Percentiles rank a stretch among this genome's conserved stretches.
Evolutionary conservation across 768 basidiomycete genomes (phyloP).

Genomic region (Suillus paluster): DNA sequence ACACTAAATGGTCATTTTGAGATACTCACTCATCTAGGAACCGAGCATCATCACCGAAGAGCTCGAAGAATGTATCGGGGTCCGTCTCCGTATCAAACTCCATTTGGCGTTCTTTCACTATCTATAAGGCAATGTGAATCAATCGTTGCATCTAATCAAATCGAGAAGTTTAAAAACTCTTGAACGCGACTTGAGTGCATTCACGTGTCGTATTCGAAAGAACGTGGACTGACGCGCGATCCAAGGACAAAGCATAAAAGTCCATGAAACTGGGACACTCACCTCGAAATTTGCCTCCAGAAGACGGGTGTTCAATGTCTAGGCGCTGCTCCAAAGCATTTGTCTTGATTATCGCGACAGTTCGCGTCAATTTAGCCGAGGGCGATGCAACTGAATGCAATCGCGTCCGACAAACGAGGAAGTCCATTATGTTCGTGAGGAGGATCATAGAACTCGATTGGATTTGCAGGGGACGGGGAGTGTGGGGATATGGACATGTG

Average conservation of each 20-base stretch:
- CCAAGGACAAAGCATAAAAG: neutral
- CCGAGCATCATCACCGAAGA: conserved; percentile 78
- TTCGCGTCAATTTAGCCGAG: conserved; percentile 47
- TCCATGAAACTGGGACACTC: conserved; percentile 25
- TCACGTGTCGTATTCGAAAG: conserved; percentile 15
- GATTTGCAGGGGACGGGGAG: conserved; percentile 21
- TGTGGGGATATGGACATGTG: conserved; percentile 25
- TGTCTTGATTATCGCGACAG: conserved; percentile 84
- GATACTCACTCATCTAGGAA: conserved; percentile 82
- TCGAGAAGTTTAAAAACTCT: neutral
- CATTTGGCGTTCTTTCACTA: conserved; percentile 89
- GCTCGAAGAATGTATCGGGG: conserved; percentile 75
- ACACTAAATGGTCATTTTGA: neutral
- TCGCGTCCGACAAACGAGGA: conserved; percentile 11
- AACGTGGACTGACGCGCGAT: neutral
- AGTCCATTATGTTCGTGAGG: conserved; percentile 9
- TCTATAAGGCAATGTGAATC: conserved; percentile 46
- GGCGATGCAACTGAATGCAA: conserved; percentile 14
- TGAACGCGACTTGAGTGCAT: neutral
- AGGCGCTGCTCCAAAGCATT: conserved; percentile 76
- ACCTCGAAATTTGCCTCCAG: conserved; percentile 86
- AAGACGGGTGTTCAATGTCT: conserved; percentile 80
- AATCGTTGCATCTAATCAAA: conserved; percentile 15
- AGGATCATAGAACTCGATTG: conserved; percentile 19
- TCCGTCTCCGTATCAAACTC: conserved; percentile 86